Evolutionary conservation across 768 basidiomycete genomes (phyloP).

Genomic region (Tephrocybe sp.): DNA sequence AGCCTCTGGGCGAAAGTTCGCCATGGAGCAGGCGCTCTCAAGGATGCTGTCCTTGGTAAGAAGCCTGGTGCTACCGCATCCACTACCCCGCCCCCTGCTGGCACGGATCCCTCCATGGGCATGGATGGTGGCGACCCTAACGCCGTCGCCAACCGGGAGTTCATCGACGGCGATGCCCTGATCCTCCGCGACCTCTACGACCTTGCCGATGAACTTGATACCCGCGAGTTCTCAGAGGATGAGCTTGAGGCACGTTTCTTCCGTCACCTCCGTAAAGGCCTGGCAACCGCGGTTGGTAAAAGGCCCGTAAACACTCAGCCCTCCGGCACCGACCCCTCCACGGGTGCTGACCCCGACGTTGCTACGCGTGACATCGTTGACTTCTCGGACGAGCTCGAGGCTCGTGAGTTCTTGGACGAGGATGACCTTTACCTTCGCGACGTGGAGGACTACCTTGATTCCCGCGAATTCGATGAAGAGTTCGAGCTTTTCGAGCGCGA

Average conservation of each 20-base stretch:
- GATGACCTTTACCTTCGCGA: neutral
- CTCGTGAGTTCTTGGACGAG: neutral
- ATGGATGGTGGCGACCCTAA: neutral
- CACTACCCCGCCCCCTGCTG: neutral
- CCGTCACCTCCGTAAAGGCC: neutral
- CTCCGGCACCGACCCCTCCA: neutral
- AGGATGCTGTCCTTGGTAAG: neutral
- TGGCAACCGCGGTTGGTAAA: too few relatives aligned
- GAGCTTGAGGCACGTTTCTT: conserved; percentile 2
- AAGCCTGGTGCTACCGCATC: too few relatives aligned
- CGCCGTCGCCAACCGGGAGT: neutral
- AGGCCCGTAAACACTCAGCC: too few relatives aligned
- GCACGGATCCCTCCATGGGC: neutral
- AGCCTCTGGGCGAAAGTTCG: neutral
- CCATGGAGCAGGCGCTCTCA: neutral
- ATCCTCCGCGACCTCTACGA: neutral
- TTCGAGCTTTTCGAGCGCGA: too few relatives aligned
- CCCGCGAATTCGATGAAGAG: conserved; percentile 4
- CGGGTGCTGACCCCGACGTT: neutral
- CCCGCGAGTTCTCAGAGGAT: neutral
- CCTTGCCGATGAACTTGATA: too few relatives aligned
- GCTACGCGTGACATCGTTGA: neutral
- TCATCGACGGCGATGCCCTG: neutral
- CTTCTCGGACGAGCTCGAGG: neutral
- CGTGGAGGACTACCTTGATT: neutral